Evolutionary conservation across 345 rosid species (phyloP), one percentile per base, ranked within the genome.

Genomic region (Brassica carinata): DNA sequence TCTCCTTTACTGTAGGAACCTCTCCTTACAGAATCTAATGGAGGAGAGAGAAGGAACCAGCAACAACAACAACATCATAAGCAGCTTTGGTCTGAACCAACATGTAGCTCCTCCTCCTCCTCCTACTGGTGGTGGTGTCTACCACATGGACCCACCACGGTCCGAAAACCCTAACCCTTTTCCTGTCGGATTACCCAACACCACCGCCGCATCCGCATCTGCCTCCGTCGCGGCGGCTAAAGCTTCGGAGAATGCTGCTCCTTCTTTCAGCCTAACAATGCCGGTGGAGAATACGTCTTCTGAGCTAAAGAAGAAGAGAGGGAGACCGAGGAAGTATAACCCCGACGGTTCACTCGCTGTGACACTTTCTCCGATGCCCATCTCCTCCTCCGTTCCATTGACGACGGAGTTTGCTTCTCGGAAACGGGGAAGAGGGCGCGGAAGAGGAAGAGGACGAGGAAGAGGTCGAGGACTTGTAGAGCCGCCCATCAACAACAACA

Each of bases 281-380:
- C 81, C 83, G 64, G 86, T 64, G 36, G 73, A 78, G 51, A 87
- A 81, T 10, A 66, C 82, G 1, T 82, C 80, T 38, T 51, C 87
- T 10, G 87, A 82, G 27, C 45, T 66, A 81, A 96, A 90, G 88
- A 96, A 92, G 87, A 93, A 90, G 87, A 89, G 99, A 84, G 98
- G 98, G 3, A 85, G 98, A 76, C 98, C 99, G 4, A 89, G 94
- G 73, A 96, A 96, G 89, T 89, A 86, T 76, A 85, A 87, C 7
- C 89, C 93, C 1, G 98, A 93, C 62, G 97, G 97, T 19, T 65
- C 83, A 1, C 65, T 86, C 72, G 79, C 85, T 5, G 48, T 73
- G 74, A 82, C 98, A 51, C 79, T 92, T 63, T 96, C 98, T 11
- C 97, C 99, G 9, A 90, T 86, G 97, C 97, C 98, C 9, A 90